Evolutionary conservation across 1,284 basidiomycete species (phyloP), one percentile per base, ranked within the genome.

Genomic region (Microstroma glucosiphilum): DNA sequence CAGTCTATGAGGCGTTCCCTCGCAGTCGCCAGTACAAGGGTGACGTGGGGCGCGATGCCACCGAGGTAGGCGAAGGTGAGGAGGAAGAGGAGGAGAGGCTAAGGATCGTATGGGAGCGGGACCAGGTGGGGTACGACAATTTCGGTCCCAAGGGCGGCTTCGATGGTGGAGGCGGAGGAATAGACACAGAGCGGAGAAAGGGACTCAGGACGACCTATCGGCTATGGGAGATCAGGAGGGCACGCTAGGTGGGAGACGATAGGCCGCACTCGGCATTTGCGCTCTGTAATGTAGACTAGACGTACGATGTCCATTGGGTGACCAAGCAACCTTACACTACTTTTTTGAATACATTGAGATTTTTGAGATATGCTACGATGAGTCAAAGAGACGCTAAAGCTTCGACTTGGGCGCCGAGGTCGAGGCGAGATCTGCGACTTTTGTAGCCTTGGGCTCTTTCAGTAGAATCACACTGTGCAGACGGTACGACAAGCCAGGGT

Each of bases 1-100:
- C 71, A 2, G 64, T 77, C 21, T 72, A 77, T 53, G 43, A 64
- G 17, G 67, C 67, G 1, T 75, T 77, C 43, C 51, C 51, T 4
- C 25, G 57, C 30, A 3, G 30, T 6, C 49, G 9, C 13, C 42
- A 41, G n/a, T n/a, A n/a, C n/a, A n/a, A n/a, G 6, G 61, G 3
- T 3, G 40, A 15, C 1, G 13, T 25, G 6, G 51, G 13, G 19
- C n/a, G 26, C 26, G 40, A 54, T 2, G 21, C 60, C 21, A n/a
- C 25, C 9, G 40, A 56, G 21, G 26, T 51, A 9, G 19, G 17
- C 30, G 58, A 60, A 8, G 56, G 49, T 21, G 9, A 13, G 12
- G 57, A 63, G 8, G 8, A 23, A 40, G 11, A 37, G 1, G 1
- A 60, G 11, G 46, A 56, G 12, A 58, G 57, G 17, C 61, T 70